phyloP scores from a whole-genome alignment of 129 eudicot species.

The Flaveria bidentis region DNA sequence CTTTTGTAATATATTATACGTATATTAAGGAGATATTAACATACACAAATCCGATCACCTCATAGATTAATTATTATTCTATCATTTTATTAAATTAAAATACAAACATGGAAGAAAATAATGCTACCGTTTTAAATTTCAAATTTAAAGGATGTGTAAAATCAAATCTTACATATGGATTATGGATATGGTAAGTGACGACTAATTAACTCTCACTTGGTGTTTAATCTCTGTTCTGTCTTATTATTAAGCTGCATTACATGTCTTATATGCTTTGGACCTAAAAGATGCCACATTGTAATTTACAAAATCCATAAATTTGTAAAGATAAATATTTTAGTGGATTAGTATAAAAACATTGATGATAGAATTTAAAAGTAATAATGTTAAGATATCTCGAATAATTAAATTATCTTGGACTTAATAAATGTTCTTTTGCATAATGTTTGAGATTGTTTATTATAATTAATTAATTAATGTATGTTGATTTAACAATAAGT shows the following conservation, averaged over 20 bases:
- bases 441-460: neutral
- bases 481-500: neutral
- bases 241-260: neutral
- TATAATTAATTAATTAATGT: neutral
- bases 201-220: neutral
- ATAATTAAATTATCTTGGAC: neutral
- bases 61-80: too few relatives aligned
- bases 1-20: too few relatives aligned
- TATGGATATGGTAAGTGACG: neutral
- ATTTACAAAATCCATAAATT: neutral
- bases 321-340: neutral
- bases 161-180: neutral
- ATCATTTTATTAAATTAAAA: too few relatives aligned
- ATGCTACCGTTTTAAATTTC: neutral
- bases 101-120: too few relatives aligned
- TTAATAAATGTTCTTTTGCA: neutral
- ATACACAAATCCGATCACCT: too few relatives aligned
- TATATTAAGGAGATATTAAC: too few relatives aligned
- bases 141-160: neutral
- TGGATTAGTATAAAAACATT: neutral
- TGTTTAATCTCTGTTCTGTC: slow-evolving; percentile 6
- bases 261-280: slow-evolving; percentile 11
- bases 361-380: neutral
- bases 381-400: neutral
- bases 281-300: neutral